These are phyloP conservation scores for Penicillium sp. DNA, from an alignment of 2,329 filamentous ascomycete genomes.

Conservation along the genomic window DNA sequence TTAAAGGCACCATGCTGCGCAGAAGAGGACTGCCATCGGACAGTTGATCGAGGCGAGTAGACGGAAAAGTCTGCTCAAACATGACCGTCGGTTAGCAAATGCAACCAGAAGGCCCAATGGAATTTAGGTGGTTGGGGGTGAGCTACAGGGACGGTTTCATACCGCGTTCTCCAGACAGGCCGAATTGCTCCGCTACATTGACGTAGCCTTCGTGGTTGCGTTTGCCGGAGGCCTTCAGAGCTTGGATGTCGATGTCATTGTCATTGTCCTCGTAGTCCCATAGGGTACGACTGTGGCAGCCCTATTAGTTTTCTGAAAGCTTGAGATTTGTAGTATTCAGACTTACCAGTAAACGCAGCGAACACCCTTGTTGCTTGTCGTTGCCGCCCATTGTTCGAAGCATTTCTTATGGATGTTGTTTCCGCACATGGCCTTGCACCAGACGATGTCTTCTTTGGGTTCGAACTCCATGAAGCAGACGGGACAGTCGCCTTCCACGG, in stretches of 20 bases:
- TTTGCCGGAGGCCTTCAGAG: constrained; percentile 28
- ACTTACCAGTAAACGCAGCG: constrained; percentile 48
- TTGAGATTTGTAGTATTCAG: not conserved
- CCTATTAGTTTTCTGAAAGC: not conserved
- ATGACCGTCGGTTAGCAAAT: not conserved
- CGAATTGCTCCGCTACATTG: constrained; percentile 45
- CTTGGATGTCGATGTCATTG: constrained; percentile 28
- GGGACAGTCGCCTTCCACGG: constrained; percentile 61
- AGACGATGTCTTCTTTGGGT: constrained; percentile 48
- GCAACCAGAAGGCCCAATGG: not conserved
- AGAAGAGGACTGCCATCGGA: constrained; percentile 10
- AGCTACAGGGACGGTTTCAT: constrained; percentile 22
- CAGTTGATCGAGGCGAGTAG: constrained; percentile 17
- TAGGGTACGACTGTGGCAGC: constrained; percentile 36
- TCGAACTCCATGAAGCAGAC: constrained; percentile 61
- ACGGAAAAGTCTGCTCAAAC: constrained; percentile 10
- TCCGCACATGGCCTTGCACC: constrained; percentile 61
- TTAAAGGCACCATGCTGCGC: not conserved
- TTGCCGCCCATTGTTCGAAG: constrained; percentile 54
- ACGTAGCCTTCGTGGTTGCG: constrained; percentile 44
- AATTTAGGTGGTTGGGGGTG: not conserved
- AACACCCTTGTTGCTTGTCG: constrained; percentile 32
- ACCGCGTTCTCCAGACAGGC: constrained; percentile 41
- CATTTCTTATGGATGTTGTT: constrained; percentile 62
- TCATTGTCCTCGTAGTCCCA: constrained; percentile 38